Conservation (phyloP, 495 filamentous ascomycete genomes). For the Pseudevernia furfuracea region DNA sequence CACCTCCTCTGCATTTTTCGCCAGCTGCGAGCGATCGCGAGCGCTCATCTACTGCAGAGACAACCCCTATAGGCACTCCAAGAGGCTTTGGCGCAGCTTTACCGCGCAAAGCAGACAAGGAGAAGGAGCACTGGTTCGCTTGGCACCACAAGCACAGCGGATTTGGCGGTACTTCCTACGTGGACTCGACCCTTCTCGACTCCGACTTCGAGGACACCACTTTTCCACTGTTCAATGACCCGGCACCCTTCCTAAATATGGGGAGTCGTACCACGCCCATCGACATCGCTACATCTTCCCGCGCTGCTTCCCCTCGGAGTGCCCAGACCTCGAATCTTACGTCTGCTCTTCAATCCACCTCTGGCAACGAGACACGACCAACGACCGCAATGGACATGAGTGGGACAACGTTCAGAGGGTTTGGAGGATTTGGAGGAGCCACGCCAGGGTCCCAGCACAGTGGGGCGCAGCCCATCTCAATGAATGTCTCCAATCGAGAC, state of each 20-base stretch:
- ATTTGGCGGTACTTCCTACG: constrained; percentile 28
- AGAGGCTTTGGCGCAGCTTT: constrained; percentile 38
- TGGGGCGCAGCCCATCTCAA: constrained; percentile 79
- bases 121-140: constrained; percentile 35
- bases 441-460: constrained; percentile 45
- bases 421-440: constrained; percentile 29
- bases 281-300: constrained; percentile 51
- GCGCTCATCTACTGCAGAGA: constrained; percentile 38
- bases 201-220: constrained; percentile 35
- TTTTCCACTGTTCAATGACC: constrained; percentile 41
- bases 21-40: constrained; percentile 36
- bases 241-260: constrained; percentile 37
- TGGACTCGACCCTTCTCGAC: constrained; percentile 34
- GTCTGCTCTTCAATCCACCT: constrained; percentile 49
- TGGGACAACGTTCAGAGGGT: constrained; percentile 13
- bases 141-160: constrained; percentile 35
- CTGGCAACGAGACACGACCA: constrained; percentile 31
- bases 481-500: constrained; percentile 67
- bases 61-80: constrained; percentile 39
- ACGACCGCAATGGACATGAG: constrained; percentile 26
- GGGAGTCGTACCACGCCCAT: constrained; percentile 50
- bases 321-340: constrained; percentile 56
- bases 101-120: constrained; percentile 38
- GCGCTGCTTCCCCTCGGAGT: constrained; percentile 55
- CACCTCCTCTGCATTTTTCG: constrained; percentile 37